A percentile compares a stretch with the other conserved stretches of the same genome.
phyloP scores from a whole-genome alignment of 2,329 filamentous ascomycete genomes.

The Colletotrichum nymphaeae region DNA sequence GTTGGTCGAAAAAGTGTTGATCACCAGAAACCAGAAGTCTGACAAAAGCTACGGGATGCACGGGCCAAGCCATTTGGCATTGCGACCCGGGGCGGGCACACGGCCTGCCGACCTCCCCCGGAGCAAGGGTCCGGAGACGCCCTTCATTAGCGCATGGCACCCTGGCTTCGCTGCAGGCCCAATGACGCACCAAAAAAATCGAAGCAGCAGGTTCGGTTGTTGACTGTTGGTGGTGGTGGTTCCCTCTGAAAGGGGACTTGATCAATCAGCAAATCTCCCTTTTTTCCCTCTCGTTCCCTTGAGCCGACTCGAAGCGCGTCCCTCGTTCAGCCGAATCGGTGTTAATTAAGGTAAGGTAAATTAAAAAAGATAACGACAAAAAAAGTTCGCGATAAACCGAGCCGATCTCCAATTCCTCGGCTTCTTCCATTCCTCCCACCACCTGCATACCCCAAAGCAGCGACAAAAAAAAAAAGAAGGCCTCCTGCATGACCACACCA shows the following conservation, averaged over 20 bases:
- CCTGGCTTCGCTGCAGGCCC: conserved; percentile 8
- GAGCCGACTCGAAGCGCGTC: conserved; percentile 16
- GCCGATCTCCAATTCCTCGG: conserved; percentile 20
- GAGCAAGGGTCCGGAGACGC: conserved; percentile 3
- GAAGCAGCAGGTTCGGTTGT: neutral
- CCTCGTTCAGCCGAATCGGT: conserved; percentile 1
- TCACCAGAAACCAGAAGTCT: neutral
- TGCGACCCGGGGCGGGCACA: neutral
- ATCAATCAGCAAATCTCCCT: neutral
- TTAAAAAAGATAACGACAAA: neutral
- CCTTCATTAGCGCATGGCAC: conserved; percentile 17
- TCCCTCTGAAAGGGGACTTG: neutral
- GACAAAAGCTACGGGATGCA: neutral
- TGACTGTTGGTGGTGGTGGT: neutral
- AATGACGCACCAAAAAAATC: conserved; percentile 29
- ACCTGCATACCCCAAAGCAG: neutral
- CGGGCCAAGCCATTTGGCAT: neutral
- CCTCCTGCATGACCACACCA: neutral
- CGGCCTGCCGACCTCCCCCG: conserved; percentile 24
- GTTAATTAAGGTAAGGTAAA: neutral
- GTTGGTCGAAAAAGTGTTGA: neutral
- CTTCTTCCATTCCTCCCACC: conserved; percentile 10
- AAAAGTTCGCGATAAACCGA: conserved; percentile 34
- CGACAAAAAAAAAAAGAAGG: neutral
- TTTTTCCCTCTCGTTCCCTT: neutral